phyloP scores from a whole-genome alignment of 352 stramenopile genomes.

The Saprolegnia diclina region DNA sequence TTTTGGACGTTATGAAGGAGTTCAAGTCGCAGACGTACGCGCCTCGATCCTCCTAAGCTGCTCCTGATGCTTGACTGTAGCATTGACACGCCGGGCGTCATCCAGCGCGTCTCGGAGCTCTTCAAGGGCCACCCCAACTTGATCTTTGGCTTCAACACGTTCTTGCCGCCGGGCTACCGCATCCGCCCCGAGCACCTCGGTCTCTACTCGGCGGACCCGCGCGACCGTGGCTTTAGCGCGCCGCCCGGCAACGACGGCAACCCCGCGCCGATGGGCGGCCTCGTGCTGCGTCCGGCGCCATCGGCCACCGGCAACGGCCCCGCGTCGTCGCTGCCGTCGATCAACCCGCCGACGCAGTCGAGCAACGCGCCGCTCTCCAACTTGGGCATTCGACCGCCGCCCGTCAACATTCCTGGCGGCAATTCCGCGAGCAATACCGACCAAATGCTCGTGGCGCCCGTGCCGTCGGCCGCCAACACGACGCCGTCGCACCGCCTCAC shows the following conservation, averaged over 20 bases:
- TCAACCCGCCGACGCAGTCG: neutral
- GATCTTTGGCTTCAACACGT: slow-evolving; percentile 99
- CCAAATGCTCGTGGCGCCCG: slow-evolving; percentile 19
- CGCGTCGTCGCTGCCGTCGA: slow-evolving; percentile 7
- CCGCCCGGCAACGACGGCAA: neutral
- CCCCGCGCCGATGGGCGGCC: neutral
- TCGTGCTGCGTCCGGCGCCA: neutral
- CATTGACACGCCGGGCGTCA: slow-evolving; percentile 99
- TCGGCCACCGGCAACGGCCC: neutral
- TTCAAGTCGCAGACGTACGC: slow-evolving; percentile 96
- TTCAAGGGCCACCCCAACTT: slow-evolving; percentile 98
- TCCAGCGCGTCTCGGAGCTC: slow-evolving; percentile 95
- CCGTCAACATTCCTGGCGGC: neutral
- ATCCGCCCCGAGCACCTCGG: slow-evolving; percentile 60
- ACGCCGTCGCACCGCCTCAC: neutral
- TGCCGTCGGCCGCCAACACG: slow-evolving; percentile 28
- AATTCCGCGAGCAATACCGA: neutral
- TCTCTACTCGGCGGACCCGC: slow-evolving; percentile 11
- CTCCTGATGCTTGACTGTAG: slow-evolving; percentile 29
- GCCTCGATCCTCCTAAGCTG: slow-evolving; percentile 12
- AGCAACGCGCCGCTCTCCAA: neutral
- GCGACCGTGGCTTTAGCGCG: neutral
- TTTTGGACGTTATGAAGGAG: slow-evolving; percentile 99
- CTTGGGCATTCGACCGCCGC: neutral
- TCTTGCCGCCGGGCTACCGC: slow-evolving; percentile 92